Evolutionary conservation across 352 stramenopile genomes (phyloP), one percentile per base, ranked within the genome.

Genomic region (Pythium apleroticum): DNA sequence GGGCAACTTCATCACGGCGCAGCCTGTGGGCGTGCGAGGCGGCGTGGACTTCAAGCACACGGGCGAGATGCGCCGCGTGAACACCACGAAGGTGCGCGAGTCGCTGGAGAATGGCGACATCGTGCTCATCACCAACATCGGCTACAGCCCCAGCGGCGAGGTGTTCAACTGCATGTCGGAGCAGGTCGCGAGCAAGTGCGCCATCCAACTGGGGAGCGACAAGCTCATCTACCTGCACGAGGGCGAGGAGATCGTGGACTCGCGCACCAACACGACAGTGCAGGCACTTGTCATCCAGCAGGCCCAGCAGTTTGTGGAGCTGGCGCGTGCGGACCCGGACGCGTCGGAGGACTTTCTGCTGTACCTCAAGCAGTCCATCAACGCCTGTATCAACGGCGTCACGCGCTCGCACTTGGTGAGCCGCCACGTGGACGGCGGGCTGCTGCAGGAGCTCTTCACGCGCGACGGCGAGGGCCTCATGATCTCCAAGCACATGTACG

Each of bases 401-500:
- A 90, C 84, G 58, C 84, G 89, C 6, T 91, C 87, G 17, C 89
- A 97, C 57, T 63, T 97, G 52, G 88, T 97, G 24, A 95, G 83
- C 43, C 84, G 89, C 45, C 85, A 96, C 60, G 80, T 92, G 7
- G 82, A 97, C 55, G 89, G 89, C 37, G 95, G 90, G 4, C 74
- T 99, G 33, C 74, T 99, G 24, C 89, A 98, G 70, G 97, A 99
- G 75, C 81, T 99, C n/a, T 99, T 98, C 73, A 99, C 97, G 22
- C 91, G 96, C 54, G 97, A 99, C 75, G 97, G 97, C 50, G 86
- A 95, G 65, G 97, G 96, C 11, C 94, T 98, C 28, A 96, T 99
- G 72, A 98, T 99, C 71, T 98, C 89, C 35, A 90, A 97, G 70
- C 94, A 99, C 74, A 93, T 99, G 69, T 98, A 98, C 72, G 97